phyloP scores from a whole-genome alignment of 1,284 basidiomycete species.

The Boletus semigastroideus region DNA sequence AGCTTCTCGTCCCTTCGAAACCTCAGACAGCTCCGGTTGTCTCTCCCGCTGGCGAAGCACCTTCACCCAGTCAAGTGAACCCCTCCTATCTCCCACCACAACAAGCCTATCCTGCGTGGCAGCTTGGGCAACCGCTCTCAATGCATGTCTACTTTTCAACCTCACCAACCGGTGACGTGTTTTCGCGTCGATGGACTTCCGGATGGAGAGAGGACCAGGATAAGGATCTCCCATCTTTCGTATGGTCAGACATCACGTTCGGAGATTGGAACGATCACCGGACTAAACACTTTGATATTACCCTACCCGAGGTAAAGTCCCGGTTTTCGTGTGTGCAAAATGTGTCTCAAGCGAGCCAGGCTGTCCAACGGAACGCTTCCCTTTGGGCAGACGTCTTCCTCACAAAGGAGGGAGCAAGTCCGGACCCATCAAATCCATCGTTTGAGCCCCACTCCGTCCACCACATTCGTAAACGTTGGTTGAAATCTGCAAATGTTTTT shows the following conservation, averaged over 20 bases:
- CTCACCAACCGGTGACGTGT: conserved; percentile 57
- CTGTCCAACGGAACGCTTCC: conserved; percentile 77
- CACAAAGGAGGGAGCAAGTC: conserved; percentile 62
- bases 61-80: conserved; percentile 28
- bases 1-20: conserved; percentile 40
- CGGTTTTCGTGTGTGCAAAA: conserved; percentile 1
- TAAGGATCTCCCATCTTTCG: conserved; percentile 59
- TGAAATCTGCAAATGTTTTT: background rate
- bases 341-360: conserved; percentile 39
- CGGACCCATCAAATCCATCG: conserved; percentile 55
- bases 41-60: conserved; percentile 25
- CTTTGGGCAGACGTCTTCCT: conserved; percentile 88
- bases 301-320: conserved; percentile 66
- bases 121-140: conserved; percentile 54
- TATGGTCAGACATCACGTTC: conserved; percentile 83
- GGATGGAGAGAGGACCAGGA: conserved; percentile 48
- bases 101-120: conserved; percentile 56
- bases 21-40: conserved; percentile 26
- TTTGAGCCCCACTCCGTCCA: conserved; percentile 65
- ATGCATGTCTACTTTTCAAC: conserved; percentile 80
- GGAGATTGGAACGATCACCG: conserved; percentile 78
- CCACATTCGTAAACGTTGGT: conserved; percentile 77
- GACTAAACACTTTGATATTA: conserved; percentile 63
- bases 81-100: conserved; percentile 52
- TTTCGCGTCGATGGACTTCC: conserved; percentile 52